A percentile compares a stretch with the other conserved stretches of the same genome.
Evolutionary conservation across 371 early-diverging fungal species (phyloP).

Genomic region (Zychaea mexicana): DNA sequence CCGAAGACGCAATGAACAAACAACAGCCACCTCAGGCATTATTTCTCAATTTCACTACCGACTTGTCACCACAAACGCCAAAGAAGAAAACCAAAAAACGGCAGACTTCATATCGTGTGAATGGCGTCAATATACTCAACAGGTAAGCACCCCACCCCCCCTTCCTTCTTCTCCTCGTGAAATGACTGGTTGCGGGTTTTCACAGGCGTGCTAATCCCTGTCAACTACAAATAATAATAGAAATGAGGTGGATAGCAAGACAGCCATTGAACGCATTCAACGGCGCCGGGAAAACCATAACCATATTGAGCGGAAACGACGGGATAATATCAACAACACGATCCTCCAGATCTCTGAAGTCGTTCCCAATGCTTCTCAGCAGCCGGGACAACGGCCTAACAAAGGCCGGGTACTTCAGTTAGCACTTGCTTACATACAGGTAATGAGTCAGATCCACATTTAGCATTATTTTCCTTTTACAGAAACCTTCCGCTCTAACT

Average conservation of each 20-base stretch:
- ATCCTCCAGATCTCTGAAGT: slow-evolving; percentile 59
- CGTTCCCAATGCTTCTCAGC: slow-evolving; percentile 53
- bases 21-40: slow-evolving; percentile 13
- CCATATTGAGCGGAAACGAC: slow-evolving; percentile 73
- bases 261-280: slow-evolving; percentile 72
- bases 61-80: slow-evolving; percentile 20
- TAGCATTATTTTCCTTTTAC: not conserved
- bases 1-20: slow-evolving; percentile 13
- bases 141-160: too few species aligned
- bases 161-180: too few species aligned
- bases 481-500: not conserved
- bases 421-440: slow-evolving; percentile 53
- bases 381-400: slow-evolving; percentile 55
- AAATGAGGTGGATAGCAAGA: slow-evolving; percentile 71
- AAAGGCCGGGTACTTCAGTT: slow-evolving; percentile 63
- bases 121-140: slow-evolving; percentile 69
- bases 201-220: not conserved
- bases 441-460: slow-evolving; percentile 12
- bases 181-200: not conserved
- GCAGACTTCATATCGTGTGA: slow-evolving; percentile 58
- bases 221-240: slow-evolving; percentile 21
- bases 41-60: slow-evolving; percentile 26
- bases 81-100: slow-evolving; percentile 43
- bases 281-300: slow-evolving; percentile 79
- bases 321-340: slow-evolving; percentile 74